Base-by-base conservation (phyloP, 116 monocot genomes). In the Dioscorea cayenensis region DNA sequence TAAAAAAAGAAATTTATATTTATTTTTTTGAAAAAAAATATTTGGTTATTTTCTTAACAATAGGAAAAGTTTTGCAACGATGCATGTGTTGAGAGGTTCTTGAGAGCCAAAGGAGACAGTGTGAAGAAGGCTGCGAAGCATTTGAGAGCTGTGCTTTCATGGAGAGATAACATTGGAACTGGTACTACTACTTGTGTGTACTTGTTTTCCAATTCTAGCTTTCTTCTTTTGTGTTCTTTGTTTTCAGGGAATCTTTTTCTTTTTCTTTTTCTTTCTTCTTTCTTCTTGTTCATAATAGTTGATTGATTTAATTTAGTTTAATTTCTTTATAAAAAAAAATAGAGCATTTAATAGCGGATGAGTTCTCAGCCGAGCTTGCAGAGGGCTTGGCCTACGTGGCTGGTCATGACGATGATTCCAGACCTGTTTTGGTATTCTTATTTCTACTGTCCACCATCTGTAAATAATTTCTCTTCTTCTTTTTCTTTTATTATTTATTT, bases 21-120 rank as follows among this genome's bases (percentile, higher is more conserved):
- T 28, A 18, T 14, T 69, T 51, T 4, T 71, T 61, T 63, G 19
- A 43, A 32, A 32, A 32, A 32, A 32, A 32, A n/a, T 48, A 17
- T 10, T 69, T 69, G 21, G 4, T 3, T 11, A 7, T 20, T 49
- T 51, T 28, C 20, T 25, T 0, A 22, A 49, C 55, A 11, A 27
- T 82, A 97, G 97, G 97, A 93, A 75, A 93, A 93, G 80, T 97
- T 81, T 82, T 97, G 97, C 69, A 97, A 71, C 71, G 86, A 97
- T 55, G 80, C 83, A 14, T 97, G 97, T 63, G 83, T 97, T 14
- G 88, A 86, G 63, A 73, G 90, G 69, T 88, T 97, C 68, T 80
- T 97, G 19, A 84, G 72, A 67, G 77, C 74, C 49, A 88, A 76
- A 69, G 88, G 85, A 0, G 90, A 85, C n/a, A 90, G 70, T 71